A percentile compares a stretch with the other conserved stretches of the same genome.
These are phyloP conservation scores for Fraxinus angustifolia DNA, from an alignment of 305 asterid genomes.

Conservation along the genomic window DNA sequence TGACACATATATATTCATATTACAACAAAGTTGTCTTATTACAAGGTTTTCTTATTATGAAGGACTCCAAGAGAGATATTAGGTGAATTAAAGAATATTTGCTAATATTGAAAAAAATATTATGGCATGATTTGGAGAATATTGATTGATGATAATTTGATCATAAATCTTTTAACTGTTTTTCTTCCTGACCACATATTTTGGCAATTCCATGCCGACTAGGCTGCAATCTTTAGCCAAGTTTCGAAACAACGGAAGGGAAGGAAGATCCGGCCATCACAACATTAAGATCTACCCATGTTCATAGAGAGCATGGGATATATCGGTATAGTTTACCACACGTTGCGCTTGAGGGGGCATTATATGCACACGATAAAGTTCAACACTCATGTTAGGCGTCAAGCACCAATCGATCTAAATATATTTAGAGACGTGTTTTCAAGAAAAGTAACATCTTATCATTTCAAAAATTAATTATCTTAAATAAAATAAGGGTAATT, in stretches of 20 bases:
- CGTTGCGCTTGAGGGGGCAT: too few relatives aligned
- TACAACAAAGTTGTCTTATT: too few relatives aligned
- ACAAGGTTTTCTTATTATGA: too few relatives aligned
- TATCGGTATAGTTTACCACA: neutral
- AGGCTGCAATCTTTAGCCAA: neutral
- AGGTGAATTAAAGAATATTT: too few relatives aligned
- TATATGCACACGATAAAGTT: neutral
- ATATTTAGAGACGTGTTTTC: neutral
- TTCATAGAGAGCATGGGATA: neutral
- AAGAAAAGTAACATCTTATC: neutral
- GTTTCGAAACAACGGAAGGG: neutral
- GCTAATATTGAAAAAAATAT: too few relatives aligned
- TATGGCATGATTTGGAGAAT: too few relatives aligned
- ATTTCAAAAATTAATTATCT: neutral
- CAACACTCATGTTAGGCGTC: neutral
- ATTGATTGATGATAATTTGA: too few relatives aligned
- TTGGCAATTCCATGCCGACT: neutral
- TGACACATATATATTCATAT: too few relatives aligned
- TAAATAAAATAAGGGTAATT: neutral
- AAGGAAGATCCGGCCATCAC: neutral
- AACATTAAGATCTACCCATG: neutral
- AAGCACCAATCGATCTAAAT: neutral
- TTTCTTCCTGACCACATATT: neutral
- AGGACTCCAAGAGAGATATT: too few relatives aligned
- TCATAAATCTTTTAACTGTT: neutral